Evolutionary conservation across 257 asterid species (phyloP).

Genomic region (Solanum peruvianum): DNA sequence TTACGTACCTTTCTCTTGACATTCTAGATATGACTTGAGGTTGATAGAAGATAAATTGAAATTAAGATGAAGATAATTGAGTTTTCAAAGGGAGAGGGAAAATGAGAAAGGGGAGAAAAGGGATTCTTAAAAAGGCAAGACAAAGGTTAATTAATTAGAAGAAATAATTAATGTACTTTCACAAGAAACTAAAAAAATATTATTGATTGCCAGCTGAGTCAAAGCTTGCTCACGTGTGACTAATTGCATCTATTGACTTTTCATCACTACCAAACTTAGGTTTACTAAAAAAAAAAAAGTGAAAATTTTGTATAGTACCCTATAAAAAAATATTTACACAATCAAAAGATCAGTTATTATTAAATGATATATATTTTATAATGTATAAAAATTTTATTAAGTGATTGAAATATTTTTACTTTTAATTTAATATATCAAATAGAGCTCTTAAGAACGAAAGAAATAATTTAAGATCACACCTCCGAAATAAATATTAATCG

Average conservation of each 20-base stretch:
- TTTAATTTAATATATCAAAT: neutral
- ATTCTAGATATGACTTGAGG: conserved; percentile 19
- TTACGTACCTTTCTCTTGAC: conserved; percentile 64
- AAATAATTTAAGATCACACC: rapidly evolving
- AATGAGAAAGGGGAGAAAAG: conserved; percentile 6
- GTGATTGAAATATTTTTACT: neutral
- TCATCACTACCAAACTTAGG: conserved; percentile 16
- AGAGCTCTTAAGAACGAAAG: neutral
- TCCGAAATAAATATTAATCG: neutral
- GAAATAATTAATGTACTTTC: neutral
- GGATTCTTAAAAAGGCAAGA: conserved; percentile 27
- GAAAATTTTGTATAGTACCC: neutral
- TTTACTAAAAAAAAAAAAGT: neutral
- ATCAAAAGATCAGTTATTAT: neutral
- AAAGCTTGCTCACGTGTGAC: conserved; percentile 53
- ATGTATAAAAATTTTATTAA: no score
- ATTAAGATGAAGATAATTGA: neutral
- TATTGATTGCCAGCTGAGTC: conserved; percentile 27
- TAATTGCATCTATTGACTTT: conserved; percentile 49
- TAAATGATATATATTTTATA: neutral
- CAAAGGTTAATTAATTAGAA: neutral
- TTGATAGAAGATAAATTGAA: neutral
- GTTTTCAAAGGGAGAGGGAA: neutral
- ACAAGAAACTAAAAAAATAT: neutral
- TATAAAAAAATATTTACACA: neutral